Base-by-base conservation (phyloP, 2,329 filamentous ascomycete species). In the Xylaria sp. region DNA sequence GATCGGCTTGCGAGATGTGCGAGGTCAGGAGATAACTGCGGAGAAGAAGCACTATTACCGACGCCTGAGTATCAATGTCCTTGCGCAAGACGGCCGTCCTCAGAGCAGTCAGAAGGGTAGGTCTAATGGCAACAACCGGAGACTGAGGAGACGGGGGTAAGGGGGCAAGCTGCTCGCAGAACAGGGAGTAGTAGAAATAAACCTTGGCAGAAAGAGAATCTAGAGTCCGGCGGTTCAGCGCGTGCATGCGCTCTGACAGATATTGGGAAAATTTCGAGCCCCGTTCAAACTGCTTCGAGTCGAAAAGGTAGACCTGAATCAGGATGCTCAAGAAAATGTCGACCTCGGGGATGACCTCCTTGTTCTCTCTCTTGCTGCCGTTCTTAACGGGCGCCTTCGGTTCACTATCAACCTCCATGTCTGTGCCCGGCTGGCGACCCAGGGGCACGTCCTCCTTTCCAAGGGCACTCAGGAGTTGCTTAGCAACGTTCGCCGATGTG, bases 181-280 rank as follows among this genome's bases (percentile, higher is more conserved):
- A 97, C 66, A 97, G 81, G 20, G 91, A 91, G 76, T 91, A 96
- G 81, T 99, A 99, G 76, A 97, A 97, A 82, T 97, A 99, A 60
- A 93, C 92, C 75, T 95, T 95, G 62, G 93, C 92, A 54, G 92
- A 90, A 54, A 99, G 85, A 45, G 92, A 92, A 74, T 99, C 94
- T 59, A 99, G 79, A 20, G 94, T 97, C 66, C 94, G 88, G 59
- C 94, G 89, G 79, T 99, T 99, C 71, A 96, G 82, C 48, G 86
- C 82, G 68, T 95, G 91, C 71, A 97, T 88, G 70, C 89, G 88
- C 69, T 93, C 90, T 47, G 92, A 86, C 49, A 99, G 82, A 65
- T 86, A 85, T 63, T 85, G 85, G 24, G 94, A 97, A 76, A 97
- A 96, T 56, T 90, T 83, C 61, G 87, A 87, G 50, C 94, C 94